Percentiles rank a stretch among this genome's conserved stretches.
Evolutionary conservation across 129 eudicot species (phyloP).

Genomic region (Glebionis coronaria): DNA sequence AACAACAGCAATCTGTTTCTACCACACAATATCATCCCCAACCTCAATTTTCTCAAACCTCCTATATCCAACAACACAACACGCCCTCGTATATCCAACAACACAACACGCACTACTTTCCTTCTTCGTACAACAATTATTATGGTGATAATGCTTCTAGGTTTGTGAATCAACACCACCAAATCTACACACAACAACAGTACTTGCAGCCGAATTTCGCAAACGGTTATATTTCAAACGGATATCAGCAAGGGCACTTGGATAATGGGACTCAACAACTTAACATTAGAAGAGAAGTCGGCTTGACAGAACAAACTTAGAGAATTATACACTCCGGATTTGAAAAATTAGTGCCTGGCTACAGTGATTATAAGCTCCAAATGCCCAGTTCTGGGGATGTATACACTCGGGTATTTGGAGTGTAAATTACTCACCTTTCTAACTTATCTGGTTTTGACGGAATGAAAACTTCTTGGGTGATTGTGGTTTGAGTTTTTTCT

Average conservation of each 20-base stretch:
- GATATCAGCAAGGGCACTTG: slow-evolving; percentile 22
- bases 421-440: slow-evolving; percentile 33
- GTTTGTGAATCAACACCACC: slow-evolving; percentile 38
- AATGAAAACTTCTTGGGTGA: slow-evolving; percentile 12
- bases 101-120: slow-evolving; percentile 27
- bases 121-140: slow-evolving; percentile 26
- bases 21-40: slow-evolving; percentile 25
- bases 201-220: slow-evolving; percentile 38
- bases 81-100: slow-evolving; percentile 35
- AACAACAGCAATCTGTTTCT: slow-evolving; percentile 42
- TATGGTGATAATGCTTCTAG: slow-evolving; percentile 39
- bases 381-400: slow-evolving; percentile 60
- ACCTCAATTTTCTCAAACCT: slow-evolving; percentile 34
- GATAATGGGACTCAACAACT: slow-evolving; percentile 28
- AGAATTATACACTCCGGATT: slow-evolving; percentile 47
- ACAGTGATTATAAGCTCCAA: slow-evolving; percentile 46
- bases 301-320: slow-evolving; percentile 36
- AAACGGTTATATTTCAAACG: slow-evolving; percentile 31
- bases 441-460: slow-evolving; percentile 17
- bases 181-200: slow-evolving; percentile 31
- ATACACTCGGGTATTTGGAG: slow-evolving; percentile 51
- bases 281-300: slow-evolving; percentile 44
- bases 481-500: slow-evolving; percentile 10
- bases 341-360: slow-evolving; percentile 48
- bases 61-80: slow-evolving; percentile 38